Percentiles rank a stretch among this genome's conserved stretches.
Evolutionary conservation across 192 early-diverging fungal genomes (phyloP).

Genomic region (Mortierella claussenii): DNA sequence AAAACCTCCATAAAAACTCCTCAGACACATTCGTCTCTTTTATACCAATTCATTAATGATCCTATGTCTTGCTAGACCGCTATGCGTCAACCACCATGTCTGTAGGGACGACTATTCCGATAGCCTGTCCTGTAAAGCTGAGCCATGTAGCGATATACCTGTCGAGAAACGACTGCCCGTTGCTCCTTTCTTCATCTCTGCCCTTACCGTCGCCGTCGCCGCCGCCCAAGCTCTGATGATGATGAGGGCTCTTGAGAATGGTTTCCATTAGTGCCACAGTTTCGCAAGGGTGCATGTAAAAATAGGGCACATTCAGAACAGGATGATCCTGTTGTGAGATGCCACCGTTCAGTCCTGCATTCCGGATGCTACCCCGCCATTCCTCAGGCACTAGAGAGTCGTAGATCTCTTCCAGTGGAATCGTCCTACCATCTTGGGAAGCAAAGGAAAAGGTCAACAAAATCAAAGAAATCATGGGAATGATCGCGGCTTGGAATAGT

Average conservation of each 20-base stretch:
- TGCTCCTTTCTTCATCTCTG: background rate
- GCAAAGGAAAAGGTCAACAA: background rate
- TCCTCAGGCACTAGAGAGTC: conserved; percentile 43
- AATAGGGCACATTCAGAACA: conserved; percentile 61
- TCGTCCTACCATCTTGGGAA: conserved; percentile 40
- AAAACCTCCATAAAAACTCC: too few relatives aligned
- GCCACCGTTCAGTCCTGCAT: conserved; percentile 47
- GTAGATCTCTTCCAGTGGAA: conserved; percentile 59
- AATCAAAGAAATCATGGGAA: background rate
- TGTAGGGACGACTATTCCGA: conserved; percentile 21
- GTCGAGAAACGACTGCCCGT: conserved; percentile 8
- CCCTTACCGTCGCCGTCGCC: too few relatives aligned
- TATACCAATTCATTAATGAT: too few relatives aligned
- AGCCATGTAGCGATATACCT: conserved; percentile 42
- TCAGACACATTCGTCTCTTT: too few relatives aligned
- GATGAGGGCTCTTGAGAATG: conserved; percentile 23
- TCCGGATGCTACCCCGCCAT: conserved; percentile 37
- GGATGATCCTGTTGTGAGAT: conserved; percentile 70
- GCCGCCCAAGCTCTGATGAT: too few relatives aligned
- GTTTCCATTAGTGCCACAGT: conserved; percentile 62
- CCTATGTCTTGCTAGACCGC: background rate
- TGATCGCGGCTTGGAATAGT: background rate
- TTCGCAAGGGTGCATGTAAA: conserved; percentile 72
- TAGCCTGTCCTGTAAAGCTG: conserved; percentile 44
- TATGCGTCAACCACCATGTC: background rate